Evolutionary conservation across 352 stramenopile genomes (phyloP), one percentile per base, ranked within the genome.

Genomic region (Phytopythium sindhum): DNA sequence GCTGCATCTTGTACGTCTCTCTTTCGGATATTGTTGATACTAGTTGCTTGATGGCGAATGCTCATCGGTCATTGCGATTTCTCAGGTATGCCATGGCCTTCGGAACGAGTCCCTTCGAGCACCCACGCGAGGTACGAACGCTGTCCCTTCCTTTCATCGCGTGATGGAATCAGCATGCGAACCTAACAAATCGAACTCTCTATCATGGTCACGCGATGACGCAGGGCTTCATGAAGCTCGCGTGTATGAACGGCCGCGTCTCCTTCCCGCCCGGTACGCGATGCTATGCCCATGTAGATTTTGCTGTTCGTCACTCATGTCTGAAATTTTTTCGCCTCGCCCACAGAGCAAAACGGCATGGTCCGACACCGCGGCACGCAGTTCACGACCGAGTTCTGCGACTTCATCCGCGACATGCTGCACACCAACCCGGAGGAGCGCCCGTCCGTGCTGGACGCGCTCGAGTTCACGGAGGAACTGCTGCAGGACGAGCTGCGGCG

Each of bases 321-420:
- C 67, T 10, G 11, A 10, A 26, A 6, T 54, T 29, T 47, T n/a
- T 39, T 4, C 0, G 52, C 26, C 19, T 59, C 21, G 14, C 35
- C 60, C 42, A 8, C 44, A 89, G 86, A 87, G 54, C 78, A 91
- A 91, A 70, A 62, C 7, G 80, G 85, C 14, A 74, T 80, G 19
- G 73, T 93, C 24, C 78, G 76, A 51, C 73, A 93, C 51, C 81
- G 84, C 23, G 86, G 75, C 29, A 80, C 80, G 54, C 68, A 81
- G 45, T 95, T 88, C 70, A 84, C 85, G 33, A 63, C 68, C 64
- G 87, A 95, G 62, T 95, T 95, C 55, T 94, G 85, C 64, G 85
- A 95, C 41, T 95, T 95, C 39, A 93, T 95, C 47, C 83, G 83
- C 8, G 85, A 94, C 50, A 95, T 95, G 87, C 77, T 95, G 44